phyloP scores from a whole-genome alignment of 345 rosid species.

The Trapa incisa region DNA sequence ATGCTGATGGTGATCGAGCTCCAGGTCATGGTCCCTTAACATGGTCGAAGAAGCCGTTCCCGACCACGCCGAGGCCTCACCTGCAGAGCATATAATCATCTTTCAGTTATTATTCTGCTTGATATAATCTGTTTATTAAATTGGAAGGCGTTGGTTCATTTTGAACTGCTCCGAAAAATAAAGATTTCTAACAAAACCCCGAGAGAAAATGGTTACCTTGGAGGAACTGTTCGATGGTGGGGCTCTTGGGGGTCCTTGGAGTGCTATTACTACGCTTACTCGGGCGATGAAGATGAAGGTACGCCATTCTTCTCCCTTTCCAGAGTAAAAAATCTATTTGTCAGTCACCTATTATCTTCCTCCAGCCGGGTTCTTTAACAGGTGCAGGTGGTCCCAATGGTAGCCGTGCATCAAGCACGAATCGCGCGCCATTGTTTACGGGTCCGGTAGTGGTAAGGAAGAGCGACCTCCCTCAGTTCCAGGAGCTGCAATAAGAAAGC shows the following conservation, averaged over 20 bases:
- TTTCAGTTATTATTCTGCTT: no score
- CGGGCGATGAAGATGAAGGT: neutral
- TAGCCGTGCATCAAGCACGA: neutral
- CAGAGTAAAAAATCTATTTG: no score
- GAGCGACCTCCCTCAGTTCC: neutral
- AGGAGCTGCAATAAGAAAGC: neutral
- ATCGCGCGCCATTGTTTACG: neutral
- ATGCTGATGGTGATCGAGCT: slow-evolving; percentile 3
- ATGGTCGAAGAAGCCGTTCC: neutral
- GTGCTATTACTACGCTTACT: neutral
- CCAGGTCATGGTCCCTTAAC: slow-evolving; percentile 6
- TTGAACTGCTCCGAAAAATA: no score
- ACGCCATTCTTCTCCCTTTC: neutral
- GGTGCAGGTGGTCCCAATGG: no score
- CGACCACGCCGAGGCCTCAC: neutral
- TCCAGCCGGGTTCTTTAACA: neutral
- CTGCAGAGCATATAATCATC: neutral
- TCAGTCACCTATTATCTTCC: neutral
- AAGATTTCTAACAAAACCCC: no score
- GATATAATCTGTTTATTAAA: no score
- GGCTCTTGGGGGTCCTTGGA: slow-evolving; percentile 1
- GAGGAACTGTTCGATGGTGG: slow-evolving; percentile 1
- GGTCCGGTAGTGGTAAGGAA: neutral
- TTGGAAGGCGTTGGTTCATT: no score
- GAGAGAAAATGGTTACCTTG: neutral